Conservation (phyloP, 2,329 filamentous ascomycete species). For the Fusarium sublunatum region DNA sequence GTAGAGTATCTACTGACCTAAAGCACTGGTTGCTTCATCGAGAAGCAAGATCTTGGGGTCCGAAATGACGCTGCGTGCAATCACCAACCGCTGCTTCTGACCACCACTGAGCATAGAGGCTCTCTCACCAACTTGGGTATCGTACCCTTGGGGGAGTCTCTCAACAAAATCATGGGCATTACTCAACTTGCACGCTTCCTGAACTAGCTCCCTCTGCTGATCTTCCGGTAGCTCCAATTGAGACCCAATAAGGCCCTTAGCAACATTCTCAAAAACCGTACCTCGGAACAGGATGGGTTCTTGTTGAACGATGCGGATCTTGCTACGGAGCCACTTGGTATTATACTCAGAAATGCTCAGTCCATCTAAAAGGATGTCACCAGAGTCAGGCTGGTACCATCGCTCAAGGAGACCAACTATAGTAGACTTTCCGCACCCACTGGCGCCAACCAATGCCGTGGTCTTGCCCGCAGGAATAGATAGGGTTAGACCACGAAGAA, state of each 20-base stretch:
- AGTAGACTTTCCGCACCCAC: slow-evolving; percentile 75
- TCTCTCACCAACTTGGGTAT: slow-evolving; percentile 69
- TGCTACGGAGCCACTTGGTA: slow-evolving; percentile 47
- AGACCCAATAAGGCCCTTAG: slow-evolving; percentile 56
- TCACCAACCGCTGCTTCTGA: slow-evolving; percentile 72
- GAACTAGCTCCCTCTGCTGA: slow-evolving; percentile 53
- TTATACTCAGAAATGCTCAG: slow-evolving; percentile 43
- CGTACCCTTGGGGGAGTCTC: slow-evolving; percentile 57
- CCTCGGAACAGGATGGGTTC: slow-evolving; percentile 54
- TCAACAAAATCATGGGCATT: slow-evolving; percentile 63
- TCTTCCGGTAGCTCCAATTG: slow-evolving; percentile 49
- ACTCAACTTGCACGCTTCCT: slow-evolving; percentile 58
- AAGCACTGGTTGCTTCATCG: slow-evolving; percentile 73
- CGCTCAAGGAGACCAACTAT: slow-evolving; percentile 52
- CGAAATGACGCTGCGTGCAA: slow-evolving; percentile 57
- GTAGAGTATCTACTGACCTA: too few relatives aligned
- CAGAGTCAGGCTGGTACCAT: slow-evolving; percentile 62
- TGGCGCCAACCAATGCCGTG: slow-evolving; percentile 73
- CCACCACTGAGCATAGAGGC: slow-evolving; percentile 72
- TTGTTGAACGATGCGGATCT: slow-evolving; percentile 41
- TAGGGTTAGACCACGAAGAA: slow-evolving; percentile 66
- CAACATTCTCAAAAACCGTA: slow-evolving; percentile 62
- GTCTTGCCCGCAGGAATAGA: slow-evolving; percentile 67
- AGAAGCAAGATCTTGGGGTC: slow-evolving; percentile 67
- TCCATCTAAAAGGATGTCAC: slow-evolving; percentile 47